These are phyloP conservation scores for Pleurotus pulmonarius DNA, from an alignment of 768 basidiomycete species.

Conservation along the genomic window DNA sequence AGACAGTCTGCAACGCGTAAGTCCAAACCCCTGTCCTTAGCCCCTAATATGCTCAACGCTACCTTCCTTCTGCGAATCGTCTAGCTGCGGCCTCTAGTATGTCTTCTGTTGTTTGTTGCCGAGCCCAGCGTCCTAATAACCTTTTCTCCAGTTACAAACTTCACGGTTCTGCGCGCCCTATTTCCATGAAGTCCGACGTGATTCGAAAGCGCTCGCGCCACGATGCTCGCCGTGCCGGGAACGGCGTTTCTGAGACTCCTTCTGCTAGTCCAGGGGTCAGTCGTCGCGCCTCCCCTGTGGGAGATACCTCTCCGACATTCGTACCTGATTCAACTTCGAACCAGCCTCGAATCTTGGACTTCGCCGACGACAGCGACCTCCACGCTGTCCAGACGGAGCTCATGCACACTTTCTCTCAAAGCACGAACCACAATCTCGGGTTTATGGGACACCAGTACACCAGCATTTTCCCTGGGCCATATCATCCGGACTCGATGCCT, in stretches of 20 bases:
- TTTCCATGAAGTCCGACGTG: slow-evolving; percentile 89
- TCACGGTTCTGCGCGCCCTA: slow-evolving; percentile 81
- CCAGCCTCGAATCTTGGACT: slow-evolving; percentile 45
- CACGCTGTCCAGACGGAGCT: slow-evolving; percentile 48
- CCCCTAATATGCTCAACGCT: background rate
- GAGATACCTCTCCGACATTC: slow-evolving; percentile 60
- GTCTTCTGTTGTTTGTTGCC: background rate
- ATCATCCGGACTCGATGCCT: slow-evolving; percentile 67
- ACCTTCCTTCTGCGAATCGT: slow-evolving; percentile 9
- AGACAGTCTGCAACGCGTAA: slow-evolving; percentile 89
- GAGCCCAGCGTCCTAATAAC: background rate
- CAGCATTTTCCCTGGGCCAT: slow-evolving; percentile 60
- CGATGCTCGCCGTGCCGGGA: slow-evolving; percentile 61
- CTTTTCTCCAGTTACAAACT: slow-evolving; percentile 54
- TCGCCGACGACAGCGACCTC: slow-evolving; percentile 39
- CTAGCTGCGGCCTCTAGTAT: slow-evolving; percentile 70
- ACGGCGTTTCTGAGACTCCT: slow-evolving; percentile 58
- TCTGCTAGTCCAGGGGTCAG: slow-evolving; percentile 75
- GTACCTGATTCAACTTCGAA: slow-evolving; percentile 65
- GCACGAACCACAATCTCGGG: slow-evolving; percentile 21
- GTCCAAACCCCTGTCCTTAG: slow-evolving; percentile 25
- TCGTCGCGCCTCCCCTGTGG: slow-evolving; percentile 66
- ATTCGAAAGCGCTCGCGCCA: slow-evolving; percentile 85
- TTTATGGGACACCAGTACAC: slow-evolving; percentile 31
- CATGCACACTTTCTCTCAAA: slow-evolving; percentile 39